Evolutionary conservation across 768 basidiomycete species (phyloP).

Genomic region (Favolaschia claudopus): DNA sequence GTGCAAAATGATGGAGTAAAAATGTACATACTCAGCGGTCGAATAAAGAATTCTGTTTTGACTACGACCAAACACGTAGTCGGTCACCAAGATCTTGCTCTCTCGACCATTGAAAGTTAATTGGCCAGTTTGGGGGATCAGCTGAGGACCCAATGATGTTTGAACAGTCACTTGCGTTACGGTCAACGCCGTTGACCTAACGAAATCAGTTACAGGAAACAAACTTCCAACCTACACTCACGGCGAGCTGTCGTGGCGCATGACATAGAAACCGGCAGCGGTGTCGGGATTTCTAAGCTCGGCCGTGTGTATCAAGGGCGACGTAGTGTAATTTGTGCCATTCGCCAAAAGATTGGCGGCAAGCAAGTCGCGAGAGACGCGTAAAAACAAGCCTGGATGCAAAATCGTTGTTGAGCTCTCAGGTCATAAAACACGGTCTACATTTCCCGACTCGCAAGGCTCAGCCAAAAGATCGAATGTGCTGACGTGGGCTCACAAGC

Average conservation of each 20-base stretch:
- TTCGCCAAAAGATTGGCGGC: constrained; percentile 53
- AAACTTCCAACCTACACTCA: constrained; percentile 26
- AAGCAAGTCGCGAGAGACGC: constrained; percentile 57
- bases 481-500: too few relatives aligned
- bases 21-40: constrained; percentile 51
- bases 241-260: constrained; percentile 54
- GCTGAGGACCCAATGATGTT: constrained; percentile 48
- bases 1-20: neutral
- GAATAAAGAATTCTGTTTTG: constrained; percentile 50
- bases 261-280: constrained; percentile 56
- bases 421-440: too few relatives aligned
- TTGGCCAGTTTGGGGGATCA: constrained; percentile 46
- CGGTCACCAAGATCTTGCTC: constrained; percentile 57
- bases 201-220: neutral
- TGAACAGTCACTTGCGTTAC: constrained; percentile 50
- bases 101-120: constrained; percentile 55
- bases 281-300: constrained; percentile 56
- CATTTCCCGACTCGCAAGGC: too few relatives aligned
- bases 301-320: constrained; percentile 50
- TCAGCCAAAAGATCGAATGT: too few relatives aligned
- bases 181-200: constrained; percentile 52
- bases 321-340: constrained; percentile 58
- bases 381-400: constrained; percentile 54
- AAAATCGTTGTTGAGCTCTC: neutral
- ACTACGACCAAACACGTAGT: constrained; percentile 52